These are phyloP conservation scores for Arthroderma sp. DNA, from an alignment of 2,329 filamentous ascomycete species.

Conservation along the genomic window DNA sequence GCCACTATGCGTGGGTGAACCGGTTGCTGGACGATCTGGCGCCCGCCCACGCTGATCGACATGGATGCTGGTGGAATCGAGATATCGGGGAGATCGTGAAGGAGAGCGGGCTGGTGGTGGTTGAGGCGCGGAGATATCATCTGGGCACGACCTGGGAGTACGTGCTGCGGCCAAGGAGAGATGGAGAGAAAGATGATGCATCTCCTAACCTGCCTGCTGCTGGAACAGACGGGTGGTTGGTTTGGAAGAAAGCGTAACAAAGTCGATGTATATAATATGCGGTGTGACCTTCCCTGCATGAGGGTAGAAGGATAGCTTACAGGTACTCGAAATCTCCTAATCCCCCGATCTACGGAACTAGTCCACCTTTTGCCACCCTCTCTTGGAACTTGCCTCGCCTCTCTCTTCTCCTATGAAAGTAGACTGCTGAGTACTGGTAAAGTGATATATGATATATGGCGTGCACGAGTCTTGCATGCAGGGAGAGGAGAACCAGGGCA, in stretches of 20 bases:
- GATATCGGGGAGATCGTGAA: constrained; percentile 39
- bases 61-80: constrained; percentile 44
- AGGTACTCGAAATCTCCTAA: no score
- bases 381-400: no score
- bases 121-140: constrained; percentile 37
- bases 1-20: constrained; percentile 38
- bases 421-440: no score
- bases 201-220: neutral
- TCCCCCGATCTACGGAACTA: no score
- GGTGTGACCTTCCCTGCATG: neutral
- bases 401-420: no score
- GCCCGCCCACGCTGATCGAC: constrained; percentile 37
- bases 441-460: neutral
- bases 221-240: neutral
- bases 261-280: neutral
- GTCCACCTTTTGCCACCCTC: no score
- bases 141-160: constrained; percentile 39
- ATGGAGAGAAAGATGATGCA: neutral
- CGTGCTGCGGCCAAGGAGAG: constrained; percentile 26
- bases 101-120: constrained; percentile 37
- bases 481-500: neutral
- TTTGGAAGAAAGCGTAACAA: neutral
- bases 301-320: no score
- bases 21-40: constrained; percentile 37
- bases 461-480: neutral